Conservation (phyloP, 371 early-diverging fungal species). For the Umbelopsis sp. region DNA sequence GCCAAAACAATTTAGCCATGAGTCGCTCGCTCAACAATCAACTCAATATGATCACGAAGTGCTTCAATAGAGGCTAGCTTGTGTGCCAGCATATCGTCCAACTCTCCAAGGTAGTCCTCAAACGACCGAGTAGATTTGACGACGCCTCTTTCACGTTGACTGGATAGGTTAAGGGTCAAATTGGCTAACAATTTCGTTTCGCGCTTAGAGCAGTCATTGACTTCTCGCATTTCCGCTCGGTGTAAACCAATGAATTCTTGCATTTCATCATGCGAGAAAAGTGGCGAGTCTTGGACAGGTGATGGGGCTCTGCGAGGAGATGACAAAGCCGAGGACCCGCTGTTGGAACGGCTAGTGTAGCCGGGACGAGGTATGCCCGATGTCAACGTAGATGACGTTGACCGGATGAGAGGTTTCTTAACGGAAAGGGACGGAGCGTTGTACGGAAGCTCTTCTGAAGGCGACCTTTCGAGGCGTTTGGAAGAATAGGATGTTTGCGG, state of each 20-base stretch:
- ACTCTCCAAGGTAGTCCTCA: constrained; percentile 53
- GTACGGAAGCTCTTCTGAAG: not conserved
- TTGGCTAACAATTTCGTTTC: constrained; percentile 84
- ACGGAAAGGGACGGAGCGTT: not conserved
- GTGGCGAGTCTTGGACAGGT: constrained; percentile 3
- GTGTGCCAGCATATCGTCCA: constrained; percentile 62
- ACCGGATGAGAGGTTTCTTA: constrained; percentile 14
- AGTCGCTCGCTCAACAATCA: constrained; percentile 9
- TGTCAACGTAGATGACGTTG: constrained; percentile 29
- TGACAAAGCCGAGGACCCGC: constrained; percentile 10
- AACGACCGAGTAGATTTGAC: constrained; percentile 27
- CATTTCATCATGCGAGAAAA: constrained; percentile 43
- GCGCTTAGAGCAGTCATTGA: constrained; percentile 75
- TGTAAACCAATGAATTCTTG: constrained; percentile 80
- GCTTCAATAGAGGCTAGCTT: constrained; percentile 57
- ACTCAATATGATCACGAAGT: constrained; percentile 47
- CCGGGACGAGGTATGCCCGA: constrained; percentile 22
- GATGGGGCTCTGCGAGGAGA: constrained; percentile 10
- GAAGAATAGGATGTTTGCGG: constrained; percentile 6
- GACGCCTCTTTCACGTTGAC: constrained; percentile 31
- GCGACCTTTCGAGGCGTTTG: not conserved
- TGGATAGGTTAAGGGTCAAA: constrained; percentile 57
- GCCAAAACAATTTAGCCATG: constrained; percentile 12
- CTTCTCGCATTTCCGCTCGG: constrained; percentile 79
- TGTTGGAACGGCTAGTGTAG: constrained; percentile 24